Evolutionary conservation across 2,329 filamentous ascomycete species (phyloP), one percentile per base, ranked within the genome.

Genomic region (Periconia sp.): DNA sequence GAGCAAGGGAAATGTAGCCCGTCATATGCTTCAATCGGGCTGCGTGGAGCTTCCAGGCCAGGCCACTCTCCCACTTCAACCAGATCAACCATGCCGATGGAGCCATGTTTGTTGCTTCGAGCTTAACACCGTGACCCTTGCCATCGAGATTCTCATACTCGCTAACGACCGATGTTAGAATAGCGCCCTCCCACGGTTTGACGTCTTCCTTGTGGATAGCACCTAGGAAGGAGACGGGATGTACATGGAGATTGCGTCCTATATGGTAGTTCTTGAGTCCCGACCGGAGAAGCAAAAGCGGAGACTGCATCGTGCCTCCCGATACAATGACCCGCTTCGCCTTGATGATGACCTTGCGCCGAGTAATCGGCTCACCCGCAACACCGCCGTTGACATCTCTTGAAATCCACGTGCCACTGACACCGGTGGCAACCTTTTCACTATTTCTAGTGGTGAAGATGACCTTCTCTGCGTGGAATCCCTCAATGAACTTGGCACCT

Each of bases 251-350:
- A 58, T 96, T 89, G 6, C 79, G 81, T 18, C 92, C 92, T 50
- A 96, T 86, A 43, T 96, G 85, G 4, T 78, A 78, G 64, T 95
- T 96, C 74, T 81, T 85, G 36, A 96, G 69, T 2, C 90, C 90
- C 47, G 90, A 95, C 36, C 86, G 86, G 52, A 85, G 74, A 30
- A 97, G 76, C 2, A 96, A 66, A 1, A 92, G 66, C 0, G 92
- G 92, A 31, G 84, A 91, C 61, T 88, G 84, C 40, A 96, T 72
- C 1, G 87, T 82, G 4, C 92, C 92, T 17, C 81, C 82, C 0
- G 89, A 83, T n/a, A 95, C 71, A 33, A 96, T 82, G 9, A 95
- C 87, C 59, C 85, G 87, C 69, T 88, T 89, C 1, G 91, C 90
- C 57, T 81, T 88, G 61, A 96, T 80, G 28, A 84, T 74, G 6